Evolutionary conservation across 768 basidiomycete genomes (phyloP).

Genomic region (Lactifluus rugatus): DNA sequence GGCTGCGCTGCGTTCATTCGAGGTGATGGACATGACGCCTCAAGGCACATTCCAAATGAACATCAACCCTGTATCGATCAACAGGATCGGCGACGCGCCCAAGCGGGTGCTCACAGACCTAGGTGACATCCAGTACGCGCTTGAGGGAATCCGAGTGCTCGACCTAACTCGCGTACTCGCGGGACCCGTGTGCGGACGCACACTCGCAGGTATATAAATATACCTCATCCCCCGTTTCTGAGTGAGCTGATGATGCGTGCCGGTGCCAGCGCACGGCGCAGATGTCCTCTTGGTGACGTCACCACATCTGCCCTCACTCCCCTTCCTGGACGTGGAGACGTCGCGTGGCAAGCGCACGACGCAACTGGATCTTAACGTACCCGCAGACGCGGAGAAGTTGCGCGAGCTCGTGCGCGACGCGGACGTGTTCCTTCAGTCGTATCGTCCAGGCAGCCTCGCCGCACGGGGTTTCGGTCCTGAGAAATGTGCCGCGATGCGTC

Average conservation of each 20-base stretch:
- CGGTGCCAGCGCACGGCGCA: slow-evolving; percentile 40
- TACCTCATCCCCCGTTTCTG: background rate
- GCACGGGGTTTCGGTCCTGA: slow-evolving; percentile 39
- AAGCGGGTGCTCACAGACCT: slow-evolving; percentile 22
- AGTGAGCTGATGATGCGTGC: background rate
- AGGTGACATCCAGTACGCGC: slow-evolving; percentile 24
- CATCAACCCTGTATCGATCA: slow-evolving; percentile 35
- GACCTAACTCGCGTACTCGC: slow-evolving; percentile 52
- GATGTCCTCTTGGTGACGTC: slow-evolving; percentile 49
- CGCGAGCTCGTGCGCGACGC: slow-evolving; percentile 31
- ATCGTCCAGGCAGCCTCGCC: slow-evolving; percentile 42
- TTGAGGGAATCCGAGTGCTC: slow-evolving; percentile 44
- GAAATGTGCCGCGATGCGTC: slow-evolving; percentile 30
- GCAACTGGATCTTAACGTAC: slow-evolving; percentile 41
- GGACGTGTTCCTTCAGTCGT: slow-evolving; percentile 55
- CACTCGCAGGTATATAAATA: slow-evolving; percentile 44
- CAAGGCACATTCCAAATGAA: slow-evolving; percentile 35
- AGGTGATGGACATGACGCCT: slow-evolving; percentile 40
- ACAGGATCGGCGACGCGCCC: slow-evolving; percentile 41
- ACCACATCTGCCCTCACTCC: slow-evolving; percentile 42
- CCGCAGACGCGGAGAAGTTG: slow-evolving; percentile 29
- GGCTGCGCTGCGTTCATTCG: slow-evolving; percentile 32
- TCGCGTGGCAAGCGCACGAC: slow-evolving; percentile 55
- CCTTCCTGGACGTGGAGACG: slow-evolving; percentile 45
- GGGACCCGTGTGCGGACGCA: slow-evolving; percentile 46